Conservation (phyloP, 2,329 filamentous ascomycete genomes). For the Colletotrichum sp. region DNA sequence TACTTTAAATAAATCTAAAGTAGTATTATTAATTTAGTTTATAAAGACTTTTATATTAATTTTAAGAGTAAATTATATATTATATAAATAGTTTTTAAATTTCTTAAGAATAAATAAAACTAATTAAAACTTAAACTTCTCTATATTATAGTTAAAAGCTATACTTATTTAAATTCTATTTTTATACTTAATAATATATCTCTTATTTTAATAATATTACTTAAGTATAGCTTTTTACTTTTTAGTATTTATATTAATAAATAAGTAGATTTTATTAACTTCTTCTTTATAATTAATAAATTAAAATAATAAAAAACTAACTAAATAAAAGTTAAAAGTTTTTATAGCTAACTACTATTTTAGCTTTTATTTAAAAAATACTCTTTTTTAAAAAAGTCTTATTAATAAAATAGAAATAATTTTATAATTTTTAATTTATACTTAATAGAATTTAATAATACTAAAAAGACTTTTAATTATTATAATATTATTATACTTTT, state of each 20-base stretch:
- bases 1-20: no score
- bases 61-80: not conserved
- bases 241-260: not conserved
- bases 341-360: not conserved
- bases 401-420: not conserved
- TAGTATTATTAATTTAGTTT: no score
- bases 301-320: not conserved
- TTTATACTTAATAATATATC: not conserved
- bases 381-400: not conserved
- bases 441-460: not conserved
- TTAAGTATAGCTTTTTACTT: accelerated
- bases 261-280: not conserved
- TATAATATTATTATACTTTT: not conserved
- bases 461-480: not conserved
- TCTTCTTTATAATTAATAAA: not conserved
- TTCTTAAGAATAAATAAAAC: not conserved
- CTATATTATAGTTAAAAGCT: not conserved
- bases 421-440: not conserved
- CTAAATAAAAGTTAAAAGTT: not conserved
- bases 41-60: no score
- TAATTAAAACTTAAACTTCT: not conserved
- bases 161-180: not conserved
- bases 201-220: not conserved
- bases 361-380: not conserved
- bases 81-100: not conserved